These are phyloP conservation scores for Larix kaempferi DNA, from an alignment of 75 land plant genomes.

Conservation along the genomic window DNA sequence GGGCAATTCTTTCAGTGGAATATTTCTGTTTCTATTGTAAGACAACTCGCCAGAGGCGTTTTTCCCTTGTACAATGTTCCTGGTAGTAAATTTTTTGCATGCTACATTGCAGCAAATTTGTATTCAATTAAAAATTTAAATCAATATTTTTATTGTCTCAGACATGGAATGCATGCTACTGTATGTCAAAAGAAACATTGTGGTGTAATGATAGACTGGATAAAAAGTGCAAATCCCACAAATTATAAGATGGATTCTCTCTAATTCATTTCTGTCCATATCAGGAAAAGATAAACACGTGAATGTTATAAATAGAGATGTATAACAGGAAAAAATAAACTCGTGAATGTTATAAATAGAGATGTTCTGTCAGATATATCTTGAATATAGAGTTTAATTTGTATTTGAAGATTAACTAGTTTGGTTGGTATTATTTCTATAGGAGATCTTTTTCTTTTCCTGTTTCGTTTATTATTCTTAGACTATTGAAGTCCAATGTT, in stretches of 20 bases:
- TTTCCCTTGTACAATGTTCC: slow-evolving; percentile 60
- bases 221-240: not conserved
- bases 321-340: too few relatives aligned
- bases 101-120: slow-evolving; percentile 12
- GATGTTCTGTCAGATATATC: not conserved
- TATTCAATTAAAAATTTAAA: slow-evolving; percentile 8
- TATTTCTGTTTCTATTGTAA: slow-evolving; percentile 89
- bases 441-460: not conserved
- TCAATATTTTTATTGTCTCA: not conserved
- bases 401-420: not conserved
- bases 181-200: not conserved
- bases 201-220: not conserved
- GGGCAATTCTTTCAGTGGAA: slow-evolving; percentile 66
- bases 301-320: not conserved
- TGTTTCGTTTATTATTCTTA: not conserved
- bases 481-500: not conserved
- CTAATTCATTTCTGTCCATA: not conserved
- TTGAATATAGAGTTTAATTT: not conserved
- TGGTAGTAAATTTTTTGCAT: slow-evolving; percentile 30
- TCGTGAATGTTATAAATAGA: not conserved
- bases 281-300: not conserved
- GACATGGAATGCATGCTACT: not conserved
- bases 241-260: not conserved
- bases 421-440: not conserved
- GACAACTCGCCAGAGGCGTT: slow-evolving; percentile 97